A percentile compares a stretch with the other conserved stretches of the same genome.
phyloP scores from a whole-genome alignment of 495 filamentous ascomycete genomes.

The Daldinia loculata region DNA sequence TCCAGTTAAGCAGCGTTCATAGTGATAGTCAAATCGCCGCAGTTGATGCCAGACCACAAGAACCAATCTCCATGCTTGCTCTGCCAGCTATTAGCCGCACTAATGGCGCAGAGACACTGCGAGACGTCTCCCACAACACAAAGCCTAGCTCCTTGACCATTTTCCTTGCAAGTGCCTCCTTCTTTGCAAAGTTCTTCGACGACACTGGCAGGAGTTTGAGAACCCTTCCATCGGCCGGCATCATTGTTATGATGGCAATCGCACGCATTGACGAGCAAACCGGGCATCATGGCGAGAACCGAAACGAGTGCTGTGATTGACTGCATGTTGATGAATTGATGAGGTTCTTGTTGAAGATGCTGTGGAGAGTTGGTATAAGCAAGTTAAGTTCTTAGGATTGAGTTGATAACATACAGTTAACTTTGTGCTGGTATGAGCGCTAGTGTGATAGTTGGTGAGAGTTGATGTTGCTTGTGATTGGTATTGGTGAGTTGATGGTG shows the following conservation, averaged over 20 bases:
- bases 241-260: not conserved
- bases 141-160: not conserved
- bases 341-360: not conserved
- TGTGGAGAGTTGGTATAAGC: not conserved
- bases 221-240: not conserved
- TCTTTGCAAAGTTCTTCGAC: not conserved
- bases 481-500: not conserved
- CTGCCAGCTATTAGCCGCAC: not conserved
- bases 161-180: not conserved
- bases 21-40: not conserved
- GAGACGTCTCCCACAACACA: not conserved
- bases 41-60: not conserved
- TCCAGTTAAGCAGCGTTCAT: not conserved
- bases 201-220: not conserved
- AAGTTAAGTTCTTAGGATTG: not conserved
- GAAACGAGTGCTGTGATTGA: not conserved
- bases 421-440: not conserved
- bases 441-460: not conserved
- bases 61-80: constrained; percentile 2
- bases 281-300: not conserved
- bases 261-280: not conserved
- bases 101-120: not conserved
- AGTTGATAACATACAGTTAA: not conserved
- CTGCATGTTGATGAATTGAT: not conserved
- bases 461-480: not conserved